phyloP scores from a whole-genome alignment of 2,329 filamentous ascomycete genomes.

The Penicillium aurantiogriseum region DNA sequence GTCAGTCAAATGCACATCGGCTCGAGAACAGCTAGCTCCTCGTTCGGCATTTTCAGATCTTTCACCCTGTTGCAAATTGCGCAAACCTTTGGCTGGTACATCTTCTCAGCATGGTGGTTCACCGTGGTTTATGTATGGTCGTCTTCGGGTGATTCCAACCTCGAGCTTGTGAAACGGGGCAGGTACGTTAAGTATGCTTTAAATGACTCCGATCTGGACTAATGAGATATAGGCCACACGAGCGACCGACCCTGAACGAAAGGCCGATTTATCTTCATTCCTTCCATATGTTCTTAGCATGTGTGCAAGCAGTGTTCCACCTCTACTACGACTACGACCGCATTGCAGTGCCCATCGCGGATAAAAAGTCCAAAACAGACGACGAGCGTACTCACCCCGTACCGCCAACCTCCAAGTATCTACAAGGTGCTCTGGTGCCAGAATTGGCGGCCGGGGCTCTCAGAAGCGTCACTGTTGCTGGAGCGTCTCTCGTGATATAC shows the following conservation, averaged over 20 bases:
- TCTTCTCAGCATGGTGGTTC: conserved; percentile 74
- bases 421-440: conserved; percentile 36
- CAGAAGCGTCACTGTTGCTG: conserved; percentile 41
- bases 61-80: conserved; percentile 60
- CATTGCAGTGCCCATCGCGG: conserved; percentile 53
- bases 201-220: conserved; percentile 6
- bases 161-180: conserved; percentile 71
- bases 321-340: conserved; percentile 72
- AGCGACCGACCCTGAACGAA: conserved; percentile 79
- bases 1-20: conserved; percentile 80
- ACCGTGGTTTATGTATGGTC: conserved; percentile 79
- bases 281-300: conserved; percentile 66
- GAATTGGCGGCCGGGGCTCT: conserved; percentile 35
- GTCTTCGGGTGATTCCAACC: conserved; percentile 56
- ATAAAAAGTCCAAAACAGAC: conserved; percentile 31
- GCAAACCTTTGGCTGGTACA: conserved; percentile 73
- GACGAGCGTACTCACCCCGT: conserved; percentile 40
- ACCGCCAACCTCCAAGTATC: conserved; percentile 37
- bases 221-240: conserved; percentile 46
- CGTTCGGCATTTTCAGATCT: conserved; percentile 62
- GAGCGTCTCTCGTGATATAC: conserved; percentile 60
- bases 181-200: conserved; percentile 49
- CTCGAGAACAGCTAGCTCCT: conserved; percentile 67
- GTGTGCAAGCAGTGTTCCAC: conserved; percentile 68
- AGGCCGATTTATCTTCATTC: conserved; percentile 75